These are phyloP conservation scores for Talinum fruticosum DNA, from an alignment of 148 eudicot genomes.

Conservation along the genomic window DNA sequence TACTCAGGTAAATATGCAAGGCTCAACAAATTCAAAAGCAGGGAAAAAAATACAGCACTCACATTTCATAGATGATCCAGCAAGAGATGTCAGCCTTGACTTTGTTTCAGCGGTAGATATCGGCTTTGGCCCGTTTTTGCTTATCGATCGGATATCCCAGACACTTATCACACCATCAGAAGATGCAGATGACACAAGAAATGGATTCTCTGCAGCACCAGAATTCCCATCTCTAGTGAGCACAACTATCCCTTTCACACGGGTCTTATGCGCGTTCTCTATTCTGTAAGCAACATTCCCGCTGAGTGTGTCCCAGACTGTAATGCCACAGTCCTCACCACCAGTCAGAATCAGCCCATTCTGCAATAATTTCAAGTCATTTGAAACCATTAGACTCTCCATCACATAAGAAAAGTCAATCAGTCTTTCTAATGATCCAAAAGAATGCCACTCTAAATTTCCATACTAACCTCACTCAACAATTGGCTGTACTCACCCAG, in stretches of 20 bases:
- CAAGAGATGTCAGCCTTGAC: constrained; percentile 92
- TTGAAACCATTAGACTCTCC: neutral
- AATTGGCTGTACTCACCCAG: neutral
- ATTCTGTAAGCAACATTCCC: constrained; percentile 77
- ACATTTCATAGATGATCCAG: constrained; percentile 84
- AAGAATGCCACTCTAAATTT: neutral
- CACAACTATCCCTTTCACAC: constrained; percentile 90
- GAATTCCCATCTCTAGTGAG: constrained; percentile 43
- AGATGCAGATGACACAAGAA: constrained; percentile 78
- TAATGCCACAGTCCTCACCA: constrained; percentile 78
- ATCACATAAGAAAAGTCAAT: neutral
- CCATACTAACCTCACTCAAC: neutral
- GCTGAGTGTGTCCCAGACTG: constrained; percentile 76
- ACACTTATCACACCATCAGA: constrained; percentile 89
- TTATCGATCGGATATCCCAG: constrained; percentile 73
- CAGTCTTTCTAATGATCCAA: neutral
- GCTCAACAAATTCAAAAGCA: neutral
- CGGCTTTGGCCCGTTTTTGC: constrained; percentile 55
- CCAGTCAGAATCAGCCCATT: constrained; percentile 75
- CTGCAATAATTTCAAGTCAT: constrained; percentile 33
- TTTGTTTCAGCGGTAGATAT: constrained; percentile 69
- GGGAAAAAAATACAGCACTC: constrained; percentile 29
- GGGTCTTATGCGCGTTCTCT: constrained; percentile 79
- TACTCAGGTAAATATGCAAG: neutral
- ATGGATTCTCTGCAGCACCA: constrained; percentile 47